Base-by-base conservation (phyloP, 179 eudicot genomes). In the Beta macrorhiza region DNA sequence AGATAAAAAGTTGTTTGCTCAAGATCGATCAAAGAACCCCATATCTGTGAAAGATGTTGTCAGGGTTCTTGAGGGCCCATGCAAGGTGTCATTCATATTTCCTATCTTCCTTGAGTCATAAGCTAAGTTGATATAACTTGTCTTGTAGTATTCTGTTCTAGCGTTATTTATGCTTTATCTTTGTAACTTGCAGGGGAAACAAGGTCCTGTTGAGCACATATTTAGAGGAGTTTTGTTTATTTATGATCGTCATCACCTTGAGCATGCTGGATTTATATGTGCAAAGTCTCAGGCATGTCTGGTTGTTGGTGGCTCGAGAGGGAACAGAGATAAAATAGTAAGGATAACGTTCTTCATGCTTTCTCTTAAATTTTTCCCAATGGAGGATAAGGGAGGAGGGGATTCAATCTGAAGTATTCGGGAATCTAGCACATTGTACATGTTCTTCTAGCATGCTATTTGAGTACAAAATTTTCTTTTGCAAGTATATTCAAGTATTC, bases 261-360 rank as follows among this genome's bases (percentile, higher is more conserved):
- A 94, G 88, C 99, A 97, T 84, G 99, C 99, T 70, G 99, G 99
- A 77, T 96, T 91, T 84, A 92, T 97, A 16, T 97, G 99, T 85
- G 97, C 92, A 47, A 97, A 92, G 80, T 85, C 99, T 44, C 92
- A 91, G 72, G 83, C 95, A 29, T 97, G 99, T 78, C 65, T 87
- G 84, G 87, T 91, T 79, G 91, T 97, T 83, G 99, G 99, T 67
- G 99, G 98, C 53, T 90, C 95, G 73, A 92, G 92, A 20, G 87
- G 89, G 57, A 89, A 91, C 68, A 88, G 91, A 76, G 95, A 97
- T 13, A 91, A 90, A 83, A 90, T 87, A 67, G 99, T 94, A 89
- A 80, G 84, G 52, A 57, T 10, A 80, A 22, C 12, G 58, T 10
- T 42, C 59, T 81, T 9, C 47, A 53, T 75, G 68, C 8, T 58